Conservation (phyloP, 164 flowering plant species). For the Platanus orientalis region DNA sequence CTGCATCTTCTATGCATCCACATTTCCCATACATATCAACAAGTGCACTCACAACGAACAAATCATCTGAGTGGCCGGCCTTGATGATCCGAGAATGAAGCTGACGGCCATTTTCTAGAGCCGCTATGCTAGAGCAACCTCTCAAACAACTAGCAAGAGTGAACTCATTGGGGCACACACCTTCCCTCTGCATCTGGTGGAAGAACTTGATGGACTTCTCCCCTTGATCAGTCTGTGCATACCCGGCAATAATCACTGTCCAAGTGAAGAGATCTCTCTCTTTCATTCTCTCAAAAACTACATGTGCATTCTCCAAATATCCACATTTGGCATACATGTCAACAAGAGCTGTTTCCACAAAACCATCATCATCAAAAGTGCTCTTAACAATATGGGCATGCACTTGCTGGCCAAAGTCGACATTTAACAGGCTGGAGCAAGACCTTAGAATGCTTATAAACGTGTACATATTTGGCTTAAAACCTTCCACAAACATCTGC, state of each 20-base stretch:
- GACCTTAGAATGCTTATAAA: conserved; percentile 32
- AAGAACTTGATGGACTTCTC: conserved; percentile 38
- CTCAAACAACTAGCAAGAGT: conserved; percentile 50
- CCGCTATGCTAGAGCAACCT: conserved; percentile 39
- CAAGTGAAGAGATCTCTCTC: conserved; percentile 34
- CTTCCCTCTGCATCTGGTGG: conserved; percentile 45
- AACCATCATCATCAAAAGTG: conserved; percentile 21
- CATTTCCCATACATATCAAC: conserved; percentile 55
- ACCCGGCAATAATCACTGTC: conserved; percentile 38
- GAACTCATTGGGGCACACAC: conserved; percentile 43
- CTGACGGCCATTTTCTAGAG: conserved; percentile 41
- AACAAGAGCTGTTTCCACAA: conserved; percentile 36
- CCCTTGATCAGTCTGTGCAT: conserved; percentile 35
- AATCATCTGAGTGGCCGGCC: conserved; percentile 33
- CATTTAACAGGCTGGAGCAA: conserved; percentile 20
- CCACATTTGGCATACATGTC: conserved; percentile 42
- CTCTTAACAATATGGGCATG: conserved; percentile 33
- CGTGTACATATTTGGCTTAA: conserved; percentile 43
- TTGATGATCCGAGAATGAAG: conserved; percentile 42
- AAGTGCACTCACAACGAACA: conserved; percentile 40
- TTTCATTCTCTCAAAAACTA: conserved; percentile 23
- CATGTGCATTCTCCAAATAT: conserved; percentile 20
- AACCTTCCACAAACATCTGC: conserved; percentile 34
- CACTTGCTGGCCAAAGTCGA: conserved; percentile 31
- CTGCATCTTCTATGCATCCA: conserved; percentile 47